Conservation (phyloP, 2,329 filamentous ascomycete genomes). For the Ramularia collo-cygni region DNA sequence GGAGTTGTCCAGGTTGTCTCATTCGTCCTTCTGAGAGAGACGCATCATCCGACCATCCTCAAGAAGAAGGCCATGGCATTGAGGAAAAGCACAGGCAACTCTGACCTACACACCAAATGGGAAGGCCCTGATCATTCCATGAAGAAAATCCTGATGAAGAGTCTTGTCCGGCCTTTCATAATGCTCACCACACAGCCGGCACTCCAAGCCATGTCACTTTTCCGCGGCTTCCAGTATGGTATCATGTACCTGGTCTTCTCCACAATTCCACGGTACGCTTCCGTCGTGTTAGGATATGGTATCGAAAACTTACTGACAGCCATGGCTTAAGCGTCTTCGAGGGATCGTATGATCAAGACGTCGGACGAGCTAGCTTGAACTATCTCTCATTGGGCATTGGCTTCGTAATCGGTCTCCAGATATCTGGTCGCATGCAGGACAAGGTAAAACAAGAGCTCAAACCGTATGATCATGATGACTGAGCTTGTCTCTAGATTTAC, state of each 20-base stretch:
- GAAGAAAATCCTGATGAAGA: constrained; percentile 19
- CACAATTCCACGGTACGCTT: constrained; percentile 11
- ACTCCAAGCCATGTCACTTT: constrained; percentile 21
- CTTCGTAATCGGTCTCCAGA: constrained; percentile 42
- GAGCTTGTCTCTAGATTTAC: constrained; percentile 6
- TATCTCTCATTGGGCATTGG: constrained; percentile 36
- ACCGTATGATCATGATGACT: no score
- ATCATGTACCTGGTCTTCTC: constrained; percentile 24
- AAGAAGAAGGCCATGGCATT: constrained; percentile 48
- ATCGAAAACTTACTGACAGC: no score
- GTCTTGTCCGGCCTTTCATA: constrained; percentile 20
- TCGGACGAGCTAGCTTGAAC: constrained; percentile 20
- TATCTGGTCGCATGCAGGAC: constrained; percentile 17
- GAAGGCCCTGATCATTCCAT: constrained; percentile 19
- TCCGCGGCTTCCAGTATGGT: constrained; percentile 20
- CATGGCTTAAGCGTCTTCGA: constrained; percentile 12
- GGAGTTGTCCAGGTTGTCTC: constrained; percentile 64
- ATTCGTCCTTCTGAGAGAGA: constrained; percentile 57
- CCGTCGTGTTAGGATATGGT: no score
- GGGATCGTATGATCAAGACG: constrained; percentile 18
- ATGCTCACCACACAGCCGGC: constrained; percentile 24
- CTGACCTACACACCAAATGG: constrained; percentile 20
- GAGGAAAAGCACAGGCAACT: constrained; percentile 31
- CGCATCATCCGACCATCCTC: constrained; percentile 58
- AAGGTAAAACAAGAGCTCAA: constrained; percentile 1